phyloP scores from a whole-genome alignment of 257 asterid species.

The Ligustrum vulgare region DNA sequence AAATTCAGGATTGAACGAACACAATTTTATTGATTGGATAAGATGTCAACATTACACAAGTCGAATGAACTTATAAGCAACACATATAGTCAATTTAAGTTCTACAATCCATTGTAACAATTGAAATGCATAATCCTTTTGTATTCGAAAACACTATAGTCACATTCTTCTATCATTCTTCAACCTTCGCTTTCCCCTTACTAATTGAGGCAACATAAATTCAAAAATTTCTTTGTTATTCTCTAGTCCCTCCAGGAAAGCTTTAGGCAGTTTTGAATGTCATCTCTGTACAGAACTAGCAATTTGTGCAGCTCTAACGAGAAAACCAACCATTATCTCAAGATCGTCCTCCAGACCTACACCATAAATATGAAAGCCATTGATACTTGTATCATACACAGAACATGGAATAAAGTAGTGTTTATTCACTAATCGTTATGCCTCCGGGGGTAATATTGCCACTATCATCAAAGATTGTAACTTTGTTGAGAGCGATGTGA shows the following conservation, averaged over 20 bases:
- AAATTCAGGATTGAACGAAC: too few species aligned
- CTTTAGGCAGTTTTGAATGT: conserved; percentile 64
- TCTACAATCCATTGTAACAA: too few species aligned
- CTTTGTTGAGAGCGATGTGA: conserved; percentile 75
- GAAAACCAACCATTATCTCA: conserved; percentile 71
- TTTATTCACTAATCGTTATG: conserved; percentile 67
- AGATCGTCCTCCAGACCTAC: conserved; percentile 74
- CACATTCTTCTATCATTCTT: too few species aligned
- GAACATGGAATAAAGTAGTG: background rate
- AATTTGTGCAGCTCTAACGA: conserved; percentile 66
- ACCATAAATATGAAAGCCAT: background rate
- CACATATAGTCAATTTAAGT: too few species aligned
- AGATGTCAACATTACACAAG: too few species aligned
- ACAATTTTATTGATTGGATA: too few species aligned
- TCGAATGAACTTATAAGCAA: too few species aligned
- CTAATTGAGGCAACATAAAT: conserved; percentile 44
- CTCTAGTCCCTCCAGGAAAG: conserved; percentile 69
- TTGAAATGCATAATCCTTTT: too few species aligned
- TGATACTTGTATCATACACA: background rate
- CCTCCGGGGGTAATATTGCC: conserved; percentile 78
- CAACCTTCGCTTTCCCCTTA: too few species aligned
- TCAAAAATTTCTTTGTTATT: conserved; percentile 74
- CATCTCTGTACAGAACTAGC: conserved; percentile 64
- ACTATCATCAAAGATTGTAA: conserved; percentile 68
- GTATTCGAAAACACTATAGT: too few species aligned